phyloP scores from a whole-genome alignment of 345 rosid species.

The Chamaenerion angustifolium region DNA sequence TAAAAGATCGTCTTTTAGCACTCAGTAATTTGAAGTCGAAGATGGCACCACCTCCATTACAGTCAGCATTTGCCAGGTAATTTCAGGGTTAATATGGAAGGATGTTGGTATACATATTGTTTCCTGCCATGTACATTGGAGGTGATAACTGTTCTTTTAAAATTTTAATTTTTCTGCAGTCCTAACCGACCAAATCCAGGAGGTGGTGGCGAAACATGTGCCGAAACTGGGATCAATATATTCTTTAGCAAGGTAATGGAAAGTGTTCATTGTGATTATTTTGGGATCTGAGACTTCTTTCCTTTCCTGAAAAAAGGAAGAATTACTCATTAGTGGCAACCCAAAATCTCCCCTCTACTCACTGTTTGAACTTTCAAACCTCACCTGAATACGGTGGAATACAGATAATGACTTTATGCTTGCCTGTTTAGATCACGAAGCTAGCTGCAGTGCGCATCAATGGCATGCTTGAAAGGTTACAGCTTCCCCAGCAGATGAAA shows the following conservation, averaged over 20 bases:
- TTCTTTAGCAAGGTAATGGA: slow-evolving; percentile 67
- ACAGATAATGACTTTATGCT: not conserved
- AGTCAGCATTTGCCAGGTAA: slow-evolving; percentile 83
- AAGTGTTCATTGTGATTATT: too few relatives aligned
- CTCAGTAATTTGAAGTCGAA: slow-evolving; percentile 45
- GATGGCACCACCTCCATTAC: slow-evolving; percentile 54
- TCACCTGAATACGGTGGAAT: too few relatives aligned
- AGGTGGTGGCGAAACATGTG: slow-evolving; percentile 98
- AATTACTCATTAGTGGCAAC: too few relatives aligned
- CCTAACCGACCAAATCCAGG: slow-evolving; percentile 91
- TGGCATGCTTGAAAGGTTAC: slow-evolving; percentile 76
- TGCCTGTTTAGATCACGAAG: slow-evolving; percentile 46
- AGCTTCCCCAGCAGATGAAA: slow-evolving; percentile 56
- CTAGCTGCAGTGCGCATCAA: slow-evolving; percentile 77
- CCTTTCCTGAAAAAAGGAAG: too few relatives aligned
- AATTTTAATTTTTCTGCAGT: slow-evolving; percentile 23
- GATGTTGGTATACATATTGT: too few relatives aligned
- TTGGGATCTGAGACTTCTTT: too few relatives aligned
- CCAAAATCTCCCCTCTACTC: too few relatives aligned
- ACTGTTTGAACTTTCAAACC: too few relatives aligned
- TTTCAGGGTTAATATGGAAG: not conserved
- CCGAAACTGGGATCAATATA: slow-evolving; percentile 81
- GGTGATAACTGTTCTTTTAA: too few relatives aligned
- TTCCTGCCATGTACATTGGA: too few relatives aligned
- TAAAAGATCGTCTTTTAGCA: slow-evolving; percentile 60